Evolutionary conservation across 2,329 filamentous ascomycete species (phyloP), one percentile per base, ranked within the genome.

Genomic region (Diaporthe sp.): DNA sequence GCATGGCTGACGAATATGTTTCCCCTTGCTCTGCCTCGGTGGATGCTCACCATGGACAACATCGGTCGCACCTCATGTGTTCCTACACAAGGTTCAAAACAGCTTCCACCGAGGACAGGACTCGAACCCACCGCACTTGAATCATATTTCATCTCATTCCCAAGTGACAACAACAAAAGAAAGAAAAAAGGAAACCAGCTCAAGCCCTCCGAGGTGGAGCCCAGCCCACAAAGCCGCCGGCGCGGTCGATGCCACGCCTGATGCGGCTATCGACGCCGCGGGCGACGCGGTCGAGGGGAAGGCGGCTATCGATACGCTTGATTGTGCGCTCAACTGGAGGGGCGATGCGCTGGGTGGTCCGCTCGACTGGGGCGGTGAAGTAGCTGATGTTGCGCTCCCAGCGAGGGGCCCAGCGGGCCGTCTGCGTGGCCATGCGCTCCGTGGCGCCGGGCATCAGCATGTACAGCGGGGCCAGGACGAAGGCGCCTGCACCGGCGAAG

Each of bases 371-470:
- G n/a, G 83, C 81, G 12, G 84, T 82, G 80, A 91, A 87, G 83
- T 87, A 88, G 76, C 83, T 86, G 79, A 91, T 86, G 81, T 89
- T 90, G 70, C 85, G 84, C 81, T 91, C 89, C 89, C 89, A 91
- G 72, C 88, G 86, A 25, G 89, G 88, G 5, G 89, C 89, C 89
- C 89, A 91, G 78, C 87, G 86, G 74, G 84, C 83, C 4, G 89
- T 91, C 81, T 90, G 88, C 32, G 82, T 82, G 71, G 88, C 86
- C 47, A 91, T 80, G 56, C 86, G 85, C 80, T 90, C 88, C 77
- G 90, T 86, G 74, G 88, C 88, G 47, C 88, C 88, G 35, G 89
- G 89, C 73, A 89, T 84, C 79, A 90, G 84, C 78, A 91, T 84
- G 83, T 90, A 90, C 78, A 91, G 85, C 37, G 89, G 89, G 1